Evolutionary conservation across 768 basidiomycete genomes (phyloP).

Genomic region (Porpolomopsis calyptriformis): DNA sequence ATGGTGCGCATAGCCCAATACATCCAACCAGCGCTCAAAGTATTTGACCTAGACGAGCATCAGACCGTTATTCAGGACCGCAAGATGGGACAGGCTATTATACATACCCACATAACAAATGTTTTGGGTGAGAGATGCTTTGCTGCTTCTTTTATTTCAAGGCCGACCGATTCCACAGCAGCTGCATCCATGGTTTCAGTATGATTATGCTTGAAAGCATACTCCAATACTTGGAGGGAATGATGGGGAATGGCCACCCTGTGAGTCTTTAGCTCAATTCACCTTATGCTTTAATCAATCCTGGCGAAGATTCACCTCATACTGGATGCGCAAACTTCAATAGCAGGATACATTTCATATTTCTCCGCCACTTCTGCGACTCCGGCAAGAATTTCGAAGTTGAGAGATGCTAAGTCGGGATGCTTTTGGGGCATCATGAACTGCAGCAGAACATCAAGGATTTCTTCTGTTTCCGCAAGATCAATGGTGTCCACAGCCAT

Average conservation of each 20-base stretch:
- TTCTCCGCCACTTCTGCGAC: conserved; percentile 14
- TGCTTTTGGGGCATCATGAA: conserved; percentile 10
- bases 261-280: neutral
- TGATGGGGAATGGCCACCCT: conserved; percentile 2
- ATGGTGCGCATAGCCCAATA: neutral
- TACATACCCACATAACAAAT: neutral
- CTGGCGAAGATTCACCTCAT: conserved; percentile 1
- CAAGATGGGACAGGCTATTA: too few species aligned
- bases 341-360: conserved; percentile 10
- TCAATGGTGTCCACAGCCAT: conserved; percentile 1
- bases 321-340: neutral
- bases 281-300: neutral
- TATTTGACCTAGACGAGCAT: neutral
- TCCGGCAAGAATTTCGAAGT: conserved; percentile 1
- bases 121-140: neutral
- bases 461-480: conserved; percentile 6
- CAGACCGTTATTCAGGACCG: neutral
- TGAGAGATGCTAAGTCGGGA: conserved; percentile 6
- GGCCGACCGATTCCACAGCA: neutral
- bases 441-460: conserved; percentile 8
- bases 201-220: conserved; percentile 10
- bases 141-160: neutral
- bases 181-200: conserved; percentile 3
- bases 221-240: conserved; percentile 9
- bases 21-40: neutral